Evolutionary conservation across 345 rosid species (phyloP), one percentile per base, ranked within the genome.

Genomic region (Salix caprea): DNA sequence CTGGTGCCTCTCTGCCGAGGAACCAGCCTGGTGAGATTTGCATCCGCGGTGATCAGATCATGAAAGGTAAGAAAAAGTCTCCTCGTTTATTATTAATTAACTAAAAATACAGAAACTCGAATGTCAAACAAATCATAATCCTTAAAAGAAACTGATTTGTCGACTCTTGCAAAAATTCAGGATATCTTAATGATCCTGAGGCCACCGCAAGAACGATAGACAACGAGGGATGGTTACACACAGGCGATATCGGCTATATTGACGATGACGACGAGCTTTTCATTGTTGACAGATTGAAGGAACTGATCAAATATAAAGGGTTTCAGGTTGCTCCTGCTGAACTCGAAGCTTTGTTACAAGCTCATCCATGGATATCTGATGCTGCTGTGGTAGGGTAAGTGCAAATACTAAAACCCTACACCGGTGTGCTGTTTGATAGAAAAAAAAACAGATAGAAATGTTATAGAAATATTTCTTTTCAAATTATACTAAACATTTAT

Each of bases 21-120:
- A 93, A 91, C 78, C 79, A 85, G 66, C 69, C 96, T 15, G 98
- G 99, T 0, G 99, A 95, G 74, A 90, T 93, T 34, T 95, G 99
- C 78, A 82, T 95, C 19, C 69, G 96, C 69, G 99, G 99, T 18
- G 30, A 82, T 76, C 99, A 95, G 67, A 90, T 95, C 87, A 95
- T 93, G 99, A 93, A 90, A 76, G 99, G 97, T 93, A 42, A 4
- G 4, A 67, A 2, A 9, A 37, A 1, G 5, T 67, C 23, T 69
- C 4, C n/a, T 26, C 18, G 24, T 67, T 67, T 34, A 34, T 34
- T 26, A 26, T n/a, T 32, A 34, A 34, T 5, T 34, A 11, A 7
- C 48, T 12, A 18, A 19, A 7, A 52, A 52, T 2, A 52, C 5
- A 23, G n/a, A n/a, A n/a, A 56, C 12, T 56, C 5, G 23, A n/a